phyloP scores from a whole-genome alignment of 331 rosid genomes.

The Stylosanthes scabra region DNA sequence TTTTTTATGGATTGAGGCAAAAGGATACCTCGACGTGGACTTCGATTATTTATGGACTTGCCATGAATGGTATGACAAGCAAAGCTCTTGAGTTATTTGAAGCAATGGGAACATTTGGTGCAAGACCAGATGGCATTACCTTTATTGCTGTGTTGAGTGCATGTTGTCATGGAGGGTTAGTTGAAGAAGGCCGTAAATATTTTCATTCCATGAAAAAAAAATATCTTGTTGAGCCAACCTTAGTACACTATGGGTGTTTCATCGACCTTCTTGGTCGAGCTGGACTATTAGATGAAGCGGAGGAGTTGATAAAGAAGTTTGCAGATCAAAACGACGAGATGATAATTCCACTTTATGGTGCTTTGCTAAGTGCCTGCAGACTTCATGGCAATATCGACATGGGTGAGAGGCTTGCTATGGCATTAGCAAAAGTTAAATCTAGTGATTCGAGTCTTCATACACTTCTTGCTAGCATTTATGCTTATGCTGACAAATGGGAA shows the following conservation, averaged over 20 bases:
- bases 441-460: conserved; percentile 67
- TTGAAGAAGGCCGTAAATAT: conserved; percentile 64
- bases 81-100: conserved; percentile 66
- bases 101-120: conserved; percentile 63
- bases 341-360: conserved; percentile 64
- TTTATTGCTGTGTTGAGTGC: conserved; percentile 73
- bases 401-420: conserved; percentile 65
- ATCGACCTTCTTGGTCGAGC: conserved; percentile 81
- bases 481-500: conserved; percentile 76
- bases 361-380: conserved; percentile 86
- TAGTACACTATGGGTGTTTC: conserved; percentile 75
- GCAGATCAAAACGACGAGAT: conserved; percentile 51
- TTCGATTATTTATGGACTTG: conserved; percentile 73
- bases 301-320: conserved; percentile 57
- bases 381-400: conserved; percentile 64
- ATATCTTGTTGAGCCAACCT: conserved; percentile 60
- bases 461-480: conserved; percentile 76
- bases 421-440: conserved; percentile 56
- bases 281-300: conserved; percentile 72
- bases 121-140: conserved; percentile 70
- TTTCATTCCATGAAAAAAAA: conserved; percentile 60
- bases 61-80: conserved; percentile 72
- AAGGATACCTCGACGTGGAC: conserved; percentile 79
- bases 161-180: conserved; percentile 77
- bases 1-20: conserved; percentile 58